A percentile compares a stretch with the other conserved stretches of the same genome.
Conservation (phyloP, 129 eudicot genomes). For the Helianthus tuberosus region DNA sequence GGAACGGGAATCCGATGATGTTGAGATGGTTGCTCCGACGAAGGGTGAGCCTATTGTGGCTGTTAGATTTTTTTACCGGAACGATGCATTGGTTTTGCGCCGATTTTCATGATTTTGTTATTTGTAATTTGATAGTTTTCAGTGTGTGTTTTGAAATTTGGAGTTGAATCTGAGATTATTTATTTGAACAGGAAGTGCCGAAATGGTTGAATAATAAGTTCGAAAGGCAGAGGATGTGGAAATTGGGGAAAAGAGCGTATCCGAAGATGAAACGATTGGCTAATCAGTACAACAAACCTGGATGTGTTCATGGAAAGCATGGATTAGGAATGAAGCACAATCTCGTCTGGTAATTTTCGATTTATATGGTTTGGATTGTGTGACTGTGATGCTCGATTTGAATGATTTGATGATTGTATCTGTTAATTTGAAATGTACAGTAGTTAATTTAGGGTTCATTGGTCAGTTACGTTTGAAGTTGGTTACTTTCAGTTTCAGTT, state of each 20-base stretch:
- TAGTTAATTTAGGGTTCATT: constrained; percentile 23
- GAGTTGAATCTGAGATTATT: constrained; percentile 4
- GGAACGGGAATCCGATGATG: too few species aligned
- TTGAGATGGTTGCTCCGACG: too few species aligned
- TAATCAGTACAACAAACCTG: constrained; percentile 48
- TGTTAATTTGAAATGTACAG: constrained; percentile 26
- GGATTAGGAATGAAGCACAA: constrained; percentile 66
- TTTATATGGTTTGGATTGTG: neutral
- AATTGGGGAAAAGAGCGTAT: constrained; percentile 72
- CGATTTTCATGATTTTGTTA: too few species aligned
- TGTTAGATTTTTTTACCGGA: too few species aligned
- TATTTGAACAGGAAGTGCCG: constrained; percentile 39
- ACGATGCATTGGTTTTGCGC: too few species aligned
- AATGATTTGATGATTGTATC: constrained; percentile 3
- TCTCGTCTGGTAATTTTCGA: constrained; percentile 21
- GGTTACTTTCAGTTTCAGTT: neutral
- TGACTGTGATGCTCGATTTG: neutral
- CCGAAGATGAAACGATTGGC: constrained; percentile 52
- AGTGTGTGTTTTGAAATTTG: neutral
- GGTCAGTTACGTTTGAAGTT: constrained; percentile 4
- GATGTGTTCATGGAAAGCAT: constrained; percentile 66
- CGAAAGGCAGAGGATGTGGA: constrained; percentile 70
- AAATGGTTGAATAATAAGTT: constrained; percentile 45
- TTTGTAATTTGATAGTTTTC: neutral
- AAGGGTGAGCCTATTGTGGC: too few species aligned